These are phyloP conservation scores for Erodium trifolium DNA, from an alignment of 441 rosid genomes.

Conservation along the genomic window DNA sequence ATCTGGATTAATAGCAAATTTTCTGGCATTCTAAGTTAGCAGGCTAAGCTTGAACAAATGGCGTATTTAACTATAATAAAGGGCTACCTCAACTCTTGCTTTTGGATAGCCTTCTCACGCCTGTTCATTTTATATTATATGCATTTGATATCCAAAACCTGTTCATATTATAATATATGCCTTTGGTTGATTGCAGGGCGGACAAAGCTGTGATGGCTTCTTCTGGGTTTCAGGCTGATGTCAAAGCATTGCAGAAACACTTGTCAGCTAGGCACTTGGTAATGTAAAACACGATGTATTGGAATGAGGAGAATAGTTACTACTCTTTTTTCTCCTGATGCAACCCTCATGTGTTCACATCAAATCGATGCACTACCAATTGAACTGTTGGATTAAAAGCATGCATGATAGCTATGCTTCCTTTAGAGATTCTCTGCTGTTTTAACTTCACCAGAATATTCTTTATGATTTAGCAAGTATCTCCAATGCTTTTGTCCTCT, in stretches of 20 bases:
- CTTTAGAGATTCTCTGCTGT: not conserved
- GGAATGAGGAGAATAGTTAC: not conserved
- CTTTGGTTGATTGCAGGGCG: slow-evolving; percentile 41
- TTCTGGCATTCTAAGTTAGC: too few species aligned
- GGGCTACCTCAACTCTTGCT: not conserved
- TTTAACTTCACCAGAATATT: not conserved
- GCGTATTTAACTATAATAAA: not conserved
- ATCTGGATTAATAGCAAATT: too few species aligned
- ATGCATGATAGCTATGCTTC: not conserved
- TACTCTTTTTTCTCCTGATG: not conserved
- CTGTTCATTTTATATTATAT: not conserved
- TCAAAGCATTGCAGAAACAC: slow-evolving; percentile 78
- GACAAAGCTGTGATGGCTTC: slow-evolving; percentile 81
- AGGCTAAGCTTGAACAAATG: not conserved
- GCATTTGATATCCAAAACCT: not conserved
- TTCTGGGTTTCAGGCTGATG: slow-evolving; percentile 98
- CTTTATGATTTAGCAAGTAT: not conserved
- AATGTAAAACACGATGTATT: slow-evolving; percentile 20
- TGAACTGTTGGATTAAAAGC: not conserved
- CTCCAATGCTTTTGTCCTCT: not conserved
- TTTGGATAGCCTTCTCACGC: not conserved
- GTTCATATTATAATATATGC: slow-evolving; percentile 9
- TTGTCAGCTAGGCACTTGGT: slow-evolving; percentile 81
- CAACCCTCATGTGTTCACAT: not conserved
- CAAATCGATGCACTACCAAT: not conserved